phyloP scores from a whole-genome alignment of 2,329 filamentous ascomycete species.

The Hawksworthiomyces lignivorus region DNA sequence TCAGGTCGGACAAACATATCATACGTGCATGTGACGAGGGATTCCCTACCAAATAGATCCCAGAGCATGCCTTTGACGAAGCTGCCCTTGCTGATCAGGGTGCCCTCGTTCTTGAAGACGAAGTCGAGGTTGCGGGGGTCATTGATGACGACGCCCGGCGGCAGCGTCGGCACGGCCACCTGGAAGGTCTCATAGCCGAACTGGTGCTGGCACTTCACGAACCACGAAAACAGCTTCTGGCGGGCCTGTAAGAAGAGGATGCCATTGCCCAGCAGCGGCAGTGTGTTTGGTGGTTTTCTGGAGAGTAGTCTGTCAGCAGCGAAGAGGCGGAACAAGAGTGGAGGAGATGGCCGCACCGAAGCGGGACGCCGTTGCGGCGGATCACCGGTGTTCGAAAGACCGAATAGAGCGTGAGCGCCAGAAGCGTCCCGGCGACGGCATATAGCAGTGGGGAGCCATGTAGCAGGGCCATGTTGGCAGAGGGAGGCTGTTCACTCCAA shows the following conservation, averaged over 20 bases:
- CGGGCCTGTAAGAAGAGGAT: conserved; percentile 53
- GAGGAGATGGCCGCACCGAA: conserved; percentile 6
- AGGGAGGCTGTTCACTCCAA: no score
- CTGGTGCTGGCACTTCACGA: conserved; percentile 46
- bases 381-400: conserved; percentile 13
- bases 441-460: conserved; percentile 7
- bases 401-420: conserved; percentile 3
- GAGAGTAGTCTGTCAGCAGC: not conserved
- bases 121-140: conserved; percentile 55
- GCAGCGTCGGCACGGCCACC: conserved; percentile 54
- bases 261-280: conserved; percentile 53
- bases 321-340: not conserved
- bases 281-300: conserved; percentile 41
- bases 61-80: conserved; percentile 54
- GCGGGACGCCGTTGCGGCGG: conserved; percentile 14
- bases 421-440: conserved; percentile 9
- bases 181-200: conserved; percentile 55
- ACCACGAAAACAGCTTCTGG: conserved; percentile 55
- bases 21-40: not conserved
- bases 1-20: not conserved
- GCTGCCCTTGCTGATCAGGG: conserved; percentile 50
- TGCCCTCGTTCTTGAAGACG: conserved; percentile 51
- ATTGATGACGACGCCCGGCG: conserved; percentile 55
- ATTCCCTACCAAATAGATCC: conserved; percentile 49
- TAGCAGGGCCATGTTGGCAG: conserved; percentile 8